Evolutionary conservation across 352 stramenopile genomes (phyloP).

Genomic region (Pythium vanterpoolii): DNA sequence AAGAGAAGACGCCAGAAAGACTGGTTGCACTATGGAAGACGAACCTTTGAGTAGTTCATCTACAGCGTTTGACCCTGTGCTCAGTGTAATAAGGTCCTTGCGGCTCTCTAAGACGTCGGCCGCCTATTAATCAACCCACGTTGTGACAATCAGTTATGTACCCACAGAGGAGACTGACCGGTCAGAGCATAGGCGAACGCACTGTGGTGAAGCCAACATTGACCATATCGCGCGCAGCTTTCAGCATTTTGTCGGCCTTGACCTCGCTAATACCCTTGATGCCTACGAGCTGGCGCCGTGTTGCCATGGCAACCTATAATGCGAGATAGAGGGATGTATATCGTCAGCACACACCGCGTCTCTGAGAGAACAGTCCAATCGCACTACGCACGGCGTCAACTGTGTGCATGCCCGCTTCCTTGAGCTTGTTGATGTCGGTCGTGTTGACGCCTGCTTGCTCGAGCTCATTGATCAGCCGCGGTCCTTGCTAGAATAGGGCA

Average conservation of each 20-base stretch:
- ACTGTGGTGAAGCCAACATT: slow-evolving; percentile 99
- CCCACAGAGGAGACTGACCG: background rate
- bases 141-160: background rate
- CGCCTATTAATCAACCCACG: slow-evolving; percentile 41
- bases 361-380: background rate
- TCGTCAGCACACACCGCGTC: background rate
- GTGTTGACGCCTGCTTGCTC: slow-evolving; percentile 96
- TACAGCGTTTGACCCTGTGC: slow-evolving; percentile 89
- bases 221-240: slow-evolving; percentile 96
- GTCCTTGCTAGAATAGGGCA: slow-evolving; percentile 52
- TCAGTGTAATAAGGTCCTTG: slow-evolving; percentile 93
- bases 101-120: slow-evolving; percentile 85
- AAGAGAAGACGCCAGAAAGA: background rate
- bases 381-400: slow-evolving; percentile 91
- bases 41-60: slow-evolving; percentile 87
- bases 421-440: slow-evolving; percentile 98
- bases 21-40: background rate
- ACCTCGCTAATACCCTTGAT: slow-evolving; percentile 99
- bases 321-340: background rate
- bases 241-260: slow-evolving; percentile 98
- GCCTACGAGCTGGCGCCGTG: slow-evolving; percentile 94
- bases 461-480: slow-evolving; percentile 85
- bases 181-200: too few relatives aligned
- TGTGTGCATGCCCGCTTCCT: slow-evolving; percentile 96
- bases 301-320: slow-evolving; percentile 92